These are phyloP conservation scores for Arthrobotrys sphaeroides DNA, from an alignment of 2,329 filamentous ascomycete genomes.

Conservation along the genomic window DNA sequence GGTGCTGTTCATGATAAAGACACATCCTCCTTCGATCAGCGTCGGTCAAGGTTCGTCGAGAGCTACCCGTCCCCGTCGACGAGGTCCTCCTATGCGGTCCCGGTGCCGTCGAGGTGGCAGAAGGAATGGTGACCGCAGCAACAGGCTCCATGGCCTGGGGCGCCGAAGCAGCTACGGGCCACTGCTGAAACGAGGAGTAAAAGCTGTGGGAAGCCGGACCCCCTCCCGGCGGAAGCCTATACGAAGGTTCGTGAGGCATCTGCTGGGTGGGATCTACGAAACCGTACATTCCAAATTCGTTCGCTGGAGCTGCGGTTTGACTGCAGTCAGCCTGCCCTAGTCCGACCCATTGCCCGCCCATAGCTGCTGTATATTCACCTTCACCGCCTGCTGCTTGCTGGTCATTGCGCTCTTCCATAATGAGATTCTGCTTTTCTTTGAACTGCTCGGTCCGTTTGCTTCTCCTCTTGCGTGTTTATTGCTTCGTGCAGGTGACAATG, in stretches of 20 bases:
- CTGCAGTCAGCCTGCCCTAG: slow-evolving; percentile 45
- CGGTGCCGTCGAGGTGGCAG: slow-evolving; percentile 69
- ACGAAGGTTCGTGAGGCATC: slow-evolving; percentile 38
- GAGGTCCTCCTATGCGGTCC: slow-evolving; percentile 66
- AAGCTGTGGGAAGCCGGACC: slow-evolving; percentile 42
- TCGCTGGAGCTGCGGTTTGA: slow-evolving; percentile 50
- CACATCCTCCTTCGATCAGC: slow-evolving; percentile 93
- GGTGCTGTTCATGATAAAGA: slow-evolving; percentile 88
- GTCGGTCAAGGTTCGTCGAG: slow-evolving; percentile 87
- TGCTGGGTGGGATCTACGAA: slow-evolving; percentile 50
- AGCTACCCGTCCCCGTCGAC: slow-evolving; percentile 69
- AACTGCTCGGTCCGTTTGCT: slow-evolving; percentile 5
- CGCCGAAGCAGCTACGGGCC: slow-evolving; percentile 45
- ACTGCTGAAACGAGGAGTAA: slow-evolving; percentile 45
- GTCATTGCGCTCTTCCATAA: slow-evolving; percentile 53
- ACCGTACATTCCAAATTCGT: slow-evolving; percentile 53
- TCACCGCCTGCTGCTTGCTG: slow-evolving; percentile 44
- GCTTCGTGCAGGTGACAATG: slow-evolving; percentile 5
- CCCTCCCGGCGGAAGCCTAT: slow-evolving; percentile 34
- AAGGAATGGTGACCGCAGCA: slow-evolving; percentile 40
- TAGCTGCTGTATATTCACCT: slow-evolving; percentile 51
- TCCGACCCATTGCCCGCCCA: slow-evolving; percentile 53
- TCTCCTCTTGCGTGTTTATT: neutral
- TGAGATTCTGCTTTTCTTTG: slow-evolving; percentile 14
- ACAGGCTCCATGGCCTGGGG: slow-evolving; percentile 47